Evolutionary conservation across 192 early-diverging fungal species (phyloP).

Genomic region (Rhizoclosmatium sp.): DNA sequence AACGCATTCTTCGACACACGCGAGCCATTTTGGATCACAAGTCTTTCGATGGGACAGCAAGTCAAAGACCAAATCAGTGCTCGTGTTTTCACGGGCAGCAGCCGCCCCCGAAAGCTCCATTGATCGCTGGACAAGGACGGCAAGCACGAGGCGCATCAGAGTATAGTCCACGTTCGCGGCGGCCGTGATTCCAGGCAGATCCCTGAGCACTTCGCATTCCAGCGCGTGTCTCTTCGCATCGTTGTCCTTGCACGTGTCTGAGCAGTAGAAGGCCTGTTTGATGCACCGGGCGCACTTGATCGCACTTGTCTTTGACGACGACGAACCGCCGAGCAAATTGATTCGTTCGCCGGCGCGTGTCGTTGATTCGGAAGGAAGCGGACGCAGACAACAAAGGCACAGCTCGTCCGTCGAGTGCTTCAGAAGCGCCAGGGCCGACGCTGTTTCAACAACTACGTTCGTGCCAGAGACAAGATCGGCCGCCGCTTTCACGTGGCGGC

Average conservation of each 20-base stretch:
- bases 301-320: neutral
- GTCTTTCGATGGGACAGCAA: slow-evolving; percentile 41
- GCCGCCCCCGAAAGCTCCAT: neutral
- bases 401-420: slow-evolving; percentile 36
- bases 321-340: neutral
- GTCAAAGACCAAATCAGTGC: slow-evolving; percentile 31
- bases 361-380: neutral
- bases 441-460: slow-evolving; percentile 19
- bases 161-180: slow-evolving; percentile 40
- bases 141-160: slow-evolving; percentile 47
- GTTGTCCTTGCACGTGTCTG: slow-evolving; percentile 53
- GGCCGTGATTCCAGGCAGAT: slow-evolving; percentile 48
- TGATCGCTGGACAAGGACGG: slow-evolving; percentile 27
- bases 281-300: slow-evolving; percentile 27
- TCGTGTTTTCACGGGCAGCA: neutral
- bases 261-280: slow-evolving; percentile 56
- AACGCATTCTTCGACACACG: slow-evolving; percentile 34
- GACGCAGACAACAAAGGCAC: slow-evolving; percentile 27
- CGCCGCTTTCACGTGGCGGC: slow-evolving; percentile 31
- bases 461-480: neutral
- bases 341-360: neutral
- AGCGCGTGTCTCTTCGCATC: slow-evolving; percentile 45
- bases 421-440: slow-evolving; percentile 27
- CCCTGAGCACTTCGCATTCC: slow-evolving; percentile 35
- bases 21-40: slow-evolving; percentile 38